These are phyloP conservation scores for Aspergillus persii DNA, from an alignment of 2,329 filamentous ascomycete species.

Conservation along the genomic window DNA sequence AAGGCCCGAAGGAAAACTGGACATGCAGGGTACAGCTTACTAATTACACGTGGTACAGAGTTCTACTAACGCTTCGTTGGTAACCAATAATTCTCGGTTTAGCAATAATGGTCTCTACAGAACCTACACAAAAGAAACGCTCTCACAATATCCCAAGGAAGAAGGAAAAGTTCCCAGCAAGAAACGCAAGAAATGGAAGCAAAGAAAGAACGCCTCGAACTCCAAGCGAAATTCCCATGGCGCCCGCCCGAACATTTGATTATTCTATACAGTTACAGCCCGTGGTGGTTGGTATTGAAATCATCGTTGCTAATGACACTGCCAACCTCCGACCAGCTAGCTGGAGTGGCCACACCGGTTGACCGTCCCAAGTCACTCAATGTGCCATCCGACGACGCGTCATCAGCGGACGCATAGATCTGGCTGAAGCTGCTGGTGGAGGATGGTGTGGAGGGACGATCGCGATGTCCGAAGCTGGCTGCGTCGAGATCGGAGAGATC, in stretches of 20 bases:
- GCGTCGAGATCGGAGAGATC: slow-evolving; percentile 17
- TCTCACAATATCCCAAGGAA: background rate
- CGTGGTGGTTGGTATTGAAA: slow-evolving; percentile 22
- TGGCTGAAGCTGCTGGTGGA: slow-evolving; percentile 39
- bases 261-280: slow-evolving; percentile 16
- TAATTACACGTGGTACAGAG: background rate
- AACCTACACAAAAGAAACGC: background rate
- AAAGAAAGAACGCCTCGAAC: background rate
- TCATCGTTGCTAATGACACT: slow-evolving; percentile 45
- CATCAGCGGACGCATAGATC: slow-evolving; percentile 31
- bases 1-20: background rate
- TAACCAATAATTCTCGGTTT: background rate
- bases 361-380: slow-evolving; percentile 38
- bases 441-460: slow-evolving; percentile 37
- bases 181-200: background rate
- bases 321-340: slow-evolving; percentile 46
- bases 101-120: background rate
- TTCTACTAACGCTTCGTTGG: too few relatives aligned
- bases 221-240: background rate
- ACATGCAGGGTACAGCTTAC: background rate
- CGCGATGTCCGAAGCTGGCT: slow-evolving; percentile 13
- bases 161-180: background rate
- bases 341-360: slow-evolving; percentile 35
- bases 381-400: slow-evolving; percentile 37
- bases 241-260: background rate